Percentiles rank a stretch among this genome's conserved stretches.
phyloP scores from a whole-genome alignment of 768 basidiomycete species.

The Termitomyces sp. region DNA sequence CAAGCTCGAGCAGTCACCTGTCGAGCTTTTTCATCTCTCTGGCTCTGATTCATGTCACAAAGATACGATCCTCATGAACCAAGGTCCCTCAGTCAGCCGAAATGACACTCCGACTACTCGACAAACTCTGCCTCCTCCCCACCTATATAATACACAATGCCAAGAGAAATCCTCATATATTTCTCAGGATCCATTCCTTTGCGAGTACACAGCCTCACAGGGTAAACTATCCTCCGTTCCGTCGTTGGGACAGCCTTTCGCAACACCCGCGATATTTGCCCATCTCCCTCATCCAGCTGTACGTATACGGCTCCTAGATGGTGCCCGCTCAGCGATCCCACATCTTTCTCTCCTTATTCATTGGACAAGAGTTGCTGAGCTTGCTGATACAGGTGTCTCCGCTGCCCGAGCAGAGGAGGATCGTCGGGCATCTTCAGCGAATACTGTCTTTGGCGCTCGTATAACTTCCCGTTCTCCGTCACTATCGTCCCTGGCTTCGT shows the following conservation, averaged over 20 bases:
- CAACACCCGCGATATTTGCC: constrained; percentile 26
- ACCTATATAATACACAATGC: constrained; percentile 9
- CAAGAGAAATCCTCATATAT: background rate
- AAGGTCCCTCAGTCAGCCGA: background rate
- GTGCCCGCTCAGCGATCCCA: constrained; percentile 18
- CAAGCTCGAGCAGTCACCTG: constrained; percentile 26
- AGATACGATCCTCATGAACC: constrained; percentile 10
- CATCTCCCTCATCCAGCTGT: constrained; percentile 25
- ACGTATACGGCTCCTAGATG: constrained; percentile 21
- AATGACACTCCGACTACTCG: constrained; percentile 1
- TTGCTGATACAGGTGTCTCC: constrained; percentile 6
- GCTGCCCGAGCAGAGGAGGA: constrained; percentile 3
- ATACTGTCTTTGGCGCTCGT: constrained; percentile 7
- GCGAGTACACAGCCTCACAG: background rate
- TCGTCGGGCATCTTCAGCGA: constrained; percentile 6
- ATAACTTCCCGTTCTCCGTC: background rate
- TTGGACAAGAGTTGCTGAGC: constrained; percentile 9
- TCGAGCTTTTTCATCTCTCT: constrained; percentile 12
- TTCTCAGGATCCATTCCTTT: background rate
- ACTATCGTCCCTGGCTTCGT: background rate
- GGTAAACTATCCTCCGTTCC: constrained; percentile 9
- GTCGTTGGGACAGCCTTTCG: constrained; percentile 17
- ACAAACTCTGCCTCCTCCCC: constrained; percentile 9
- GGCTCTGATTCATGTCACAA: constrained; percentile 14
- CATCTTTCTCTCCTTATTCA: constrained; percentile 20